Evolutionary conservation across 495 filamentous ascomycete genomes (phyloP).

Genomic region (Penicillium daleae): DNA sequence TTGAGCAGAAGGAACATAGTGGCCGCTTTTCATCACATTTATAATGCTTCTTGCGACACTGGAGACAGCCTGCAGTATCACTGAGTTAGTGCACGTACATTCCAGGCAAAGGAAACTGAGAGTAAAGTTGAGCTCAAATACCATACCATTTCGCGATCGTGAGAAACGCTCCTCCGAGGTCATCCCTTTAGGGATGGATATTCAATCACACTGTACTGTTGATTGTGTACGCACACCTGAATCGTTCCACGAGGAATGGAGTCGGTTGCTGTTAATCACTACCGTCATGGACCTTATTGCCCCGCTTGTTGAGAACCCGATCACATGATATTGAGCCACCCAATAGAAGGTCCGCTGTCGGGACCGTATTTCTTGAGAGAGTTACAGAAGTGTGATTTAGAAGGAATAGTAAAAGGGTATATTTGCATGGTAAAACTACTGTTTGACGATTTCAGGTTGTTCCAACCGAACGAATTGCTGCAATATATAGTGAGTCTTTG

Average conservation of each 20-base stretch:
- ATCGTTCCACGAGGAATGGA: not conserved
- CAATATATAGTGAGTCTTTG: too few relatives aligned
- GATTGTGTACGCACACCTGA: not conserved
- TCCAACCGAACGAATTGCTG: too few relatives aligned
- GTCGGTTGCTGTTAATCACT: not conserved
- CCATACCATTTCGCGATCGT: slow-evolving; percentile 33
- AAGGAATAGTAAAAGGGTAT: not conserved
- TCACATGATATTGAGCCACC: slow-evolving; percentile 3
- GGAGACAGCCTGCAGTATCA: slow-evolving; percentile 24
- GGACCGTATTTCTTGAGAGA: not conserved
- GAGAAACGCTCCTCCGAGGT: slow-evolving; percentile 22
- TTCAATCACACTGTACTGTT: not conserved
- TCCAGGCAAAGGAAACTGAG: too few relatives aligned
- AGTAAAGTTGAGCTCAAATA: slow-evolving; percentile 5
- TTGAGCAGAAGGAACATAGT: slow-evolving; percentile 27
- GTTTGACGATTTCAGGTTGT: too few relatives aligned
- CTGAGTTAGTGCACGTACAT: slow-evolving; percentile 7
- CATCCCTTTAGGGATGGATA: slow-evolving; percentile 15
- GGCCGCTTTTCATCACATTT: slow-evolving; percentile 34
- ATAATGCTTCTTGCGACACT: slow-evolving; percentile 30
- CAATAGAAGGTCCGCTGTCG: not conserved
- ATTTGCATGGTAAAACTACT: too few relatives aligned
- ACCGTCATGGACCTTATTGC: not conserved
- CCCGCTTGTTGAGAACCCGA: not conserved
- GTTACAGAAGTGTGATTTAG: too few relatives aligned